Evolutionary conservation across 1,139 yeast genomes (phyloP).

Genomic region (Pichia sp.): DNA sequence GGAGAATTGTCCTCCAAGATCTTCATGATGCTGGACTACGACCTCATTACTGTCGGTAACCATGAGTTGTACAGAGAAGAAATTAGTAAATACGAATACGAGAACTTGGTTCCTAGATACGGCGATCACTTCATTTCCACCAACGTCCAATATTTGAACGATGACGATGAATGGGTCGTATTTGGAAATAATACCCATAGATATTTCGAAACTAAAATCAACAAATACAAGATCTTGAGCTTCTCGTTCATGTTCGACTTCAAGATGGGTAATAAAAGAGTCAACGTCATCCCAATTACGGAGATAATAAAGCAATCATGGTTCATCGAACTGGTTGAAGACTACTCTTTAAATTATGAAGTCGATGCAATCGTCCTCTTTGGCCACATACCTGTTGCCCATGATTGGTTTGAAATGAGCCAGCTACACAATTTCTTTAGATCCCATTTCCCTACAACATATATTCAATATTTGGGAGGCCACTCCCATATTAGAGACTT

Average conservation of each 20-base stretch:
- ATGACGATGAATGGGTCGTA: conserved; percentile 49
- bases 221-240: conserved; percentile 52
- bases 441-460: conserved; percentile 49
- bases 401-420: conserved; percentile 52
- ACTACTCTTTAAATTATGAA: conserved; percentile 37
- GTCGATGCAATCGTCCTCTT: conserved; percentile 66
- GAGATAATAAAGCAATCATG: conserved; percentile 56
- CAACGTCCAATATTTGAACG: conserved; percentile 65
- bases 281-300: conserved; percentile 61
- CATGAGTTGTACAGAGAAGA: conserved; percentile 83
- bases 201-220: conserved; percentile 59
- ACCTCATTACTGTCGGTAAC: conserved; percentile 81
- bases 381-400: conserved; percentile 78
- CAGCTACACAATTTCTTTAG: conserved; percentile 54
- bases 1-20: conserved; percentile 61
- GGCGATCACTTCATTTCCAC: conserved; percentile 69
- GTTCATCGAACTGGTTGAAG: conserved; percentile 53
- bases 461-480: conserved; percentile 89
- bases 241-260: conserved; percentile 83
- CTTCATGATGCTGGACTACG: conserved; percentile 66
- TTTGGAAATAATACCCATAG: conserved; percentile 64
- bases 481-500: conserved; percentile 92
- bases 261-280: conserved; percentile 51
- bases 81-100: conserved; percentile 62
- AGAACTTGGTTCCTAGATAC: conserved; percentile 52